Conservation (phyloP, 352 stramenopile genomes). For the Globisporangium recalcitrans region DNA sequence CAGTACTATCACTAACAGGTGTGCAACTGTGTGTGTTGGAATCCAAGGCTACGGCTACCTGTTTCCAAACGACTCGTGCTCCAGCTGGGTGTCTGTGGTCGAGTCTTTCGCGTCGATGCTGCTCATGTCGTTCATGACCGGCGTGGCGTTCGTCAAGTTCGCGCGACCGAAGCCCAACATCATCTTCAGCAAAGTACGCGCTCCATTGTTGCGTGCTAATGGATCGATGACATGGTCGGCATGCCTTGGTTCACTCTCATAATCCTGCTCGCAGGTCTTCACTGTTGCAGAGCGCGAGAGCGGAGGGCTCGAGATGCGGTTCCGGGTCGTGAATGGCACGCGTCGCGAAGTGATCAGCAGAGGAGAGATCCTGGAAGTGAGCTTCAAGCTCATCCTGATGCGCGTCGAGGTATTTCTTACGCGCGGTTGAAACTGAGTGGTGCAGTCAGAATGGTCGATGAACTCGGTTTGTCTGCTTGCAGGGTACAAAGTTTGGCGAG, state of each 20-base stretch:
- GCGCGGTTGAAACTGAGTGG: too few relatives aligned
- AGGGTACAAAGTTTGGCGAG: conserved; percentile 32
- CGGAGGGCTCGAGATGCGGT: conserved; percentile 38
- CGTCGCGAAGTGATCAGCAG: conserved; percentile 31
- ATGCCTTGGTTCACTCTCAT: background rate
- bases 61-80: conserved; percentile 40
- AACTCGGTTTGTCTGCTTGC: background rate
- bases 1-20: background rate
- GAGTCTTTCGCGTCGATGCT: conserved; percentile 59
- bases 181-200: conserved; percentile 38
- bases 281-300: conserved; percentile 29
- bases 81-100: conserved; percentile 42
- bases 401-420: conserved; percentile 58
- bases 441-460: background rate
- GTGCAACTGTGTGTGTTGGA: background rate
- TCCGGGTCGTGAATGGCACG: conserved; percentile 53
- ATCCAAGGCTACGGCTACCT: conserved; percentile 39
- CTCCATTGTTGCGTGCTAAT: too few relatives aligned
- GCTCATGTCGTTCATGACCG: conserved; percentile 50
- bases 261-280: conserved; percentile 24
- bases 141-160: conserved; percentile 63
- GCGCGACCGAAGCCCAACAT: conserved; percentile 42
- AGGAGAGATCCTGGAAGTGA: conserved; percentile 49
- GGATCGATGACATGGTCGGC: too few relatives aligned
- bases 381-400: conserved; percentile 64